phyloP scores from a whole-genome alignment of 2,329 filamentous ascomycete species.

The Cercospora canescens region DNA sequence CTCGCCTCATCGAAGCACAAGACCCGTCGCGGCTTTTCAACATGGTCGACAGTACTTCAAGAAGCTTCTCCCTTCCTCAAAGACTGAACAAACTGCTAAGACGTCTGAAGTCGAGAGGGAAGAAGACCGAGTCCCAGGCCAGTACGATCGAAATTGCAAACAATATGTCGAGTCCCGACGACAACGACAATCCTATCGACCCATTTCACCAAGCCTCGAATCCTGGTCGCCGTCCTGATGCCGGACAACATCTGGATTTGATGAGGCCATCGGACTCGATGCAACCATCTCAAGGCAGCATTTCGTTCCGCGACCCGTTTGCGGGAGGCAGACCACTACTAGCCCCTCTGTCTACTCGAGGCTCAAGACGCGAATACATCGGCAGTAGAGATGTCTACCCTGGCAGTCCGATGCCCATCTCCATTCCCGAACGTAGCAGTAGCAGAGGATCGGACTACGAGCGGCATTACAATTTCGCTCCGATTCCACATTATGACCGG shows the following conservation, averaged over 20 bases:
- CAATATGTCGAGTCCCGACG: neutral
- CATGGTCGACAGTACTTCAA: neutral
- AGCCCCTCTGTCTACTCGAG: neutral
- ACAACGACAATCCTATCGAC: neutral
- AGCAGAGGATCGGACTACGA: neutral
- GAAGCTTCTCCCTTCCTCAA: neutral
- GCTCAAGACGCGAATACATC: neutral
- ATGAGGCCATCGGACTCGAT: neutral
- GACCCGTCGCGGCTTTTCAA: neutral
- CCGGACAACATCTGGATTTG: neutral
- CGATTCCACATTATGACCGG: neutral
- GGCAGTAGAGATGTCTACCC: neutral
- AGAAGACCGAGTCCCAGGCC: neutral
- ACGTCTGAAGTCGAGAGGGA: neutral
- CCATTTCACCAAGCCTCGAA: neutral
- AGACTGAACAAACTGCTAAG: neutral
- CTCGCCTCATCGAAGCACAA: neutral
- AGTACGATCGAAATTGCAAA: neutral
- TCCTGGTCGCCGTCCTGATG: neutral
- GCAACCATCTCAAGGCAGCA: neutral
- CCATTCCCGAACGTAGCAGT: neutral
- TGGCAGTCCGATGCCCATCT: neutral
- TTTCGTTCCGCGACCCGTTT: neutral
- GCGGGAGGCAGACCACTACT: neutral
- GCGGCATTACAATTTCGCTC: neutral